Evolutionary conservation across 805 yeast species (phyloP).

Genomic region (Metschnikowia similis): DNA sequence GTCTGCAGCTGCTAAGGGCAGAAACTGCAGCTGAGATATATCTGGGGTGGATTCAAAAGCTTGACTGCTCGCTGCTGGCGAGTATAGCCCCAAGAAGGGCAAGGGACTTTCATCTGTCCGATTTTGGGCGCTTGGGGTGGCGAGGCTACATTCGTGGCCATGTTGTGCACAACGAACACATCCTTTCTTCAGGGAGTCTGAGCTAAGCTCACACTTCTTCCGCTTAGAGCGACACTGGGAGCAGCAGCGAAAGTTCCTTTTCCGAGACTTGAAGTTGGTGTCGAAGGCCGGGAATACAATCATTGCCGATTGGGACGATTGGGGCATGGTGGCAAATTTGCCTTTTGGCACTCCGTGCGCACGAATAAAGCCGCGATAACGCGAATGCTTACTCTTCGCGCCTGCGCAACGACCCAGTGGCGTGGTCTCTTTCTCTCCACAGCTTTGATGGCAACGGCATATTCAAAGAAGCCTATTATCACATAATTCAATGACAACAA

Average conservation of each 20-base stretch:
- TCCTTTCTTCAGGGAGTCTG: not conserved
- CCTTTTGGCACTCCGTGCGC: no score
- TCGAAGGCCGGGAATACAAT: conserved; percentile 42
- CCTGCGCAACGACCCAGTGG: not conserved
- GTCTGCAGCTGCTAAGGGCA: not conserved
- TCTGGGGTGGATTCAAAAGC: not conserved
- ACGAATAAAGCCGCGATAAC: not conserved
- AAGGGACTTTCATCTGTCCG: not conserved
- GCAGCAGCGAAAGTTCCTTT: conserved; percentile 40
- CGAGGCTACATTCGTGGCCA: conserved; percentile 17
- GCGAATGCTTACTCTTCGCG: not conserved
- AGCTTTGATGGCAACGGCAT: not conserved
- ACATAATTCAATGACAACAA: conserved; percentile 31
- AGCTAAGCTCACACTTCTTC: not conserved
- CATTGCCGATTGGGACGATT: conserved; percentile 18
- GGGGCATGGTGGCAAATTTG: not conserved
- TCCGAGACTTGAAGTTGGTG: conserved; percentile 35
- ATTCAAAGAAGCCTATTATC: not conserved
- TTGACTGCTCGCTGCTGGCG: not conserved
- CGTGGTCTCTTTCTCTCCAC: not conserved
- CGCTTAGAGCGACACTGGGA: conserved; percentile 35
- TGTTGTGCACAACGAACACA: not conserved
- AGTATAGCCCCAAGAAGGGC: not conserved
- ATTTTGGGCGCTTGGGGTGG: not conserved
- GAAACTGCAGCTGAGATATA: not conserved